Percentiles rank a stretch among this genome's conserved stretches.
Evolutionary conservation across 2,329 filamentous ascomycete species (phyloP).

Genomic region (Cercospora sp.): DNA sequence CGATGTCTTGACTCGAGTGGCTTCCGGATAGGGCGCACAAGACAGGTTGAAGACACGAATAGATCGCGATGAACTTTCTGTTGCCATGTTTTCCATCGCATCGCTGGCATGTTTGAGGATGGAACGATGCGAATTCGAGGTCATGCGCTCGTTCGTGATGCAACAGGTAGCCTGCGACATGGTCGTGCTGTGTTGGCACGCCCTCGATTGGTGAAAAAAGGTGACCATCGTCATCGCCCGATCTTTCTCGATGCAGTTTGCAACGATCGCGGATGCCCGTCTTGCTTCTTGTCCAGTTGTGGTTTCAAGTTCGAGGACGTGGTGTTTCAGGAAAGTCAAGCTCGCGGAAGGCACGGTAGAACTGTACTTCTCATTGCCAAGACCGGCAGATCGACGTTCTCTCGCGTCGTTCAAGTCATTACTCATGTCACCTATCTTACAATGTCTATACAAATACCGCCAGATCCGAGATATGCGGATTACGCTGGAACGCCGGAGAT

Average conservation of each 20-base stretch:
- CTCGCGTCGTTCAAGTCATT: background rate
- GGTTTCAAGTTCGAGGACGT: background rate
- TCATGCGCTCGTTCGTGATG: background rate
- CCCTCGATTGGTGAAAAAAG: background rate
- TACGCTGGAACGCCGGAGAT: background rate
- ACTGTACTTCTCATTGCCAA: background rate
- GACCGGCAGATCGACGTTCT: background rate
- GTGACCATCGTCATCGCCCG: background rate
- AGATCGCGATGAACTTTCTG: background rate
- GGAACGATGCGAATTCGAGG: background rate
- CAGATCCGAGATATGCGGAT: background rate
- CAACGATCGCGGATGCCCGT: background rate
- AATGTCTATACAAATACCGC: background rate
- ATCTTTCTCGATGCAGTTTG: background rate
- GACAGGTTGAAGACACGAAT: background rate
- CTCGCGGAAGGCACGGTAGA: background rate
- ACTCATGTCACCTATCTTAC: background rate
- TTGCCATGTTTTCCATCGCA: background rate
- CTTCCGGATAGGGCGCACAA: background rate
- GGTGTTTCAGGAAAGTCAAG: slow-evolving; percentile 11
- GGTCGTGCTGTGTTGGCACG: background rate
- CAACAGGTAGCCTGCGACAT: background rate
- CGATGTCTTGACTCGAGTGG: slow-evolving; percentile 2
- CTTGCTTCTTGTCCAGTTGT: background rate
- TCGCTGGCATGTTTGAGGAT: background rate